Percentiles rank a stretch among this genome's conserved stretches.
These are phyloP conservation scores for Cercospora sesami DNA, from an alignment of 2,329 filamentous ascomycete species.

Conservation along the genomic window DNA sequence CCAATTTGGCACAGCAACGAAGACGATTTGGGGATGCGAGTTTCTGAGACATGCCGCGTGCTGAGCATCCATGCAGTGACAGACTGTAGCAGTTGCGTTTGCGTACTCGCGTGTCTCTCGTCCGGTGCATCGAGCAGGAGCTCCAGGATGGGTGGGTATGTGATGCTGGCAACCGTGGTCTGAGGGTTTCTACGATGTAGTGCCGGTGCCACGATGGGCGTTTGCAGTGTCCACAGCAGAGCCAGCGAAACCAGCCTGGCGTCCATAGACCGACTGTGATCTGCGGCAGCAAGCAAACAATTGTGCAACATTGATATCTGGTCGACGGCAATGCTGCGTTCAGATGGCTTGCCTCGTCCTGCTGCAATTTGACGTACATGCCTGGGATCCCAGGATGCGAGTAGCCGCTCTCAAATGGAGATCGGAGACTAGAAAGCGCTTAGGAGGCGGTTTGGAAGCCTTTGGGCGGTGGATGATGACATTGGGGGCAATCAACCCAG, in stretches of 20 bases:
- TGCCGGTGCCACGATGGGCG: conserved; percentile 25
- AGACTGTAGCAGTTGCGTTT: conserved; percentile 1
- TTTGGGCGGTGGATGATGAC: conserved; percentile 21
- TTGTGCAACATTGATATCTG: conserved; percentile 24
- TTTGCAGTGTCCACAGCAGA: conserved; percentile 26
- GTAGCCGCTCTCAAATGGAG: conserved; percentile 12
- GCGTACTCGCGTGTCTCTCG: neutral
- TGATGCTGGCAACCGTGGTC: conserved; percentile 1
- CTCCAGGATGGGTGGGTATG: conserved; percentile 7
- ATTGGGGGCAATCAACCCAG: conserved; percentile 17
- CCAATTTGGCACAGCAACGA: conserved; percentile 2
- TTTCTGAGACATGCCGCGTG: neutral
- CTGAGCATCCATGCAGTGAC: neutral
- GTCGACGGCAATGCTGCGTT: conserved; percentile 20
- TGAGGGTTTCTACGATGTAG: conserved; percentile 2
- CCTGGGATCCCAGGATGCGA: conserved; percentile 12
- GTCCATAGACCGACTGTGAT: conserved; percentile 19
- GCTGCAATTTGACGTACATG: conserved; percentile 21
- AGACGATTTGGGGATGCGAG: neutral
- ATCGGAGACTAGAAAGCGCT: conserved; percentile 20
- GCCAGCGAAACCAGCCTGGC: conserved; percentile 7
- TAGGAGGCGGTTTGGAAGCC: conserved; percentile 13
- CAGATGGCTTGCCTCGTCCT: conserved; percentile 21
- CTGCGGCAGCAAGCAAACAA: conserved; percentile 29
- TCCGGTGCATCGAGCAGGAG: conserved; percentile 7